phyloP scores from a whole-genome alignment of 768 basidiomycete genomes.

The Exsudoporus frostii region DNA sequence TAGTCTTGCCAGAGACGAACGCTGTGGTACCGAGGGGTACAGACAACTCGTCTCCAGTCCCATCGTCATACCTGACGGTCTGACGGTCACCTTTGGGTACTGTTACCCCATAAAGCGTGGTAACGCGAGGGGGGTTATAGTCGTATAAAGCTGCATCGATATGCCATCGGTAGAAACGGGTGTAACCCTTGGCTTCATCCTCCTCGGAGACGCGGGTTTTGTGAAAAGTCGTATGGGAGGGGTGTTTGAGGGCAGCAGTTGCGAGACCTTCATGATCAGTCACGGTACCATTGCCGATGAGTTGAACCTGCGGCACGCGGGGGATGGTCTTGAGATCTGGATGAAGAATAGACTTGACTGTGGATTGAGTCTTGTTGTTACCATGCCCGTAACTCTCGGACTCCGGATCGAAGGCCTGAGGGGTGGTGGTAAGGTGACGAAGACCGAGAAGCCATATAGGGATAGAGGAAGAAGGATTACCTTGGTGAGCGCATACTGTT shows the following conservation, averaged over 20 bases:
- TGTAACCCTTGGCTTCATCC: constrained; percentile 73
- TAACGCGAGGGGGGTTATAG: constrained; percentile 75
- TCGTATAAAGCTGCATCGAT: constrained; percentile 86
- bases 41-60: constrained; percentile 75
- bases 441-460: background rate
- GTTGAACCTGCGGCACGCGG: constrained; percentile 83
- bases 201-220: constrained; percentile 70
- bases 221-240: constrained; percentile 84
- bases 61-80: constrained; percentile 77
- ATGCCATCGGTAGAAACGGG: constrained; percentile 92
- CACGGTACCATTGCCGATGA: constrained; percentile 85
- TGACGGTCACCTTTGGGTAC: constrained; percentile 69
- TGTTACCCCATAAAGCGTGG: constrained; percentile 75
- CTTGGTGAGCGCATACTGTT: constrained; percentile 84
- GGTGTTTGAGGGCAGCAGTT: constrained; percentile 78
- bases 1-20: constrained; percentile 75
- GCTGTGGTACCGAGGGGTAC: constrained; percentile 88
- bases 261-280: constrained; percentile 79
- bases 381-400: constrained; percentile 76
- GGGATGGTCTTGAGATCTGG: constrained; percentile 91
- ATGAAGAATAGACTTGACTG: constrained; percentile 78
- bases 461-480: constrained; percentile 33
- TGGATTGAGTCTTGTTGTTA: constrained; percentile 77
- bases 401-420: constrained; percentile 71
- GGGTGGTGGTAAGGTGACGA: constrained; percentile 5